Evolutionary conservation across 495 filamentous ascomycete species (phyloP), one percentile per base, ranked within the genome.

Genomic region (Hypoxylon subgilvum): DNA sequence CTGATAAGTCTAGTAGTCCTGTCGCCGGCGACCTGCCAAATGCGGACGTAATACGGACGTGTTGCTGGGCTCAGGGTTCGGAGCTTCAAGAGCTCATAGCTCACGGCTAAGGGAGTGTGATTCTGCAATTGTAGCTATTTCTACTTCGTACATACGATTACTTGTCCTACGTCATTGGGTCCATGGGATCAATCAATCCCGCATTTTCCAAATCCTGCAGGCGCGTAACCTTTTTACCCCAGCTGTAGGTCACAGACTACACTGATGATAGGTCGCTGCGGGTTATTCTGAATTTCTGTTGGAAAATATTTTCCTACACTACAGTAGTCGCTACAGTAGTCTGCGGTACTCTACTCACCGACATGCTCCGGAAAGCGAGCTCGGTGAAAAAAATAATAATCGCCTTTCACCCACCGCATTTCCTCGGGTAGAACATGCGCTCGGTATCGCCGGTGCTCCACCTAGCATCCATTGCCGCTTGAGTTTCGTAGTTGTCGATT

Each of bases 371-470:
- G 45, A 61, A 27, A 56, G 46, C 41, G 36, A 57, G 34, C 52
- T 60, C 62, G 62, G 62, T 61, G 40, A 65, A 57, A 53, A 46
- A 50, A 38, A 60, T n/a, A n/a, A n/a, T n/a, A n/a, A 55, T 38
- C 31, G 31, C 12, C 44, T 41, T 61, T 55, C 51, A 57, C 25
- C 51, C 57, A 50, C 61, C 65, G 59, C 39, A 47, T 14, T 63
- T 64, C 60, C 60, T 56, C 57, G 57, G 43, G 46, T 49, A 39
- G 49, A n/a, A 38, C 35, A 68, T 66, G 65, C 67, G 60, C 40
- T 65, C 67, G 67, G 67, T 40, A 63, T 68, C 47, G 39, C 67
- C 67, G 67, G 28, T 45, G 38, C 65, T 64, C 67, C 64, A 69
- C 67, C 23, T 52, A 57, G 50, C 31, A n/a, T n/a, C n/a, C n/a